These are phyloP conservation scores for Lolium rigidum DNA, from an alignment of 176 grass and related monocot genomes.

Conservation along the genomic window DNA sequence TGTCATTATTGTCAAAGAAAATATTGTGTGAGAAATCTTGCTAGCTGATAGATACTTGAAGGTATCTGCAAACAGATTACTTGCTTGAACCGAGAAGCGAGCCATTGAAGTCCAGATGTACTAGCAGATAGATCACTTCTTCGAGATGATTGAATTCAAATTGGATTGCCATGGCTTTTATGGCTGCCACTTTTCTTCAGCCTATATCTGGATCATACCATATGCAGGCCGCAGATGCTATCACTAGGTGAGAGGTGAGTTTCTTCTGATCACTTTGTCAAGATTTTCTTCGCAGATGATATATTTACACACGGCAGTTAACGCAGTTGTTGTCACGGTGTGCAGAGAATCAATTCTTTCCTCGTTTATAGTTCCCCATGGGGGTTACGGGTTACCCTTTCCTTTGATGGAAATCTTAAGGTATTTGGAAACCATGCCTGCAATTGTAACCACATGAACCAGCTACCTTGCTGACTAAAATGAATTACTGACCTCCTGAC, in stretches of 20 bases:
- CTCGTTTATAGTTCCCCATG: not conserved
- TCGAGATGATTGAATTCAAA: not conserved
- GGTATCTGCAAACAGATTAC: slow-evolving; percentile 22
- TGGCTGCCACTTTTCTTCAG: not conserved
- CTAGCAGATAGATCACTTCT: not conserved
- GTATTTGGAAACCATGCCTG: not conserved
- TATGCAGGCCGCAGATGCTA: too few relatives aligned
- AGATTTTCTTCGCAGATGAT: not conserved
- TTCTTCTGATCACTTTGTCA: not conserved
- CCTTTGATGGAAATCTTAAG: slow-evolving; percentile 27
- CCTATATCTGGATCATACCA: not conserved
- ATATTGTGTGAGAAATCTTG: not conserved
- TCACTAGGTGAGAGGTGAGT: not conserved
- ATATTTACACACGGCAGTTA: not conserved
- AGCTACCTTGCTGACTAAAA: slow-evolving; percentile 11
- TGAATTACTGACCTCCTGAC: not conserved
- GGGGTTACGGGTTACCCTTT: not conserved
- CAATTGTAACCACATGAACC: slow-evolving; percentile 21
- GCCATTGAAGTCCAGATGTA: not conserved
- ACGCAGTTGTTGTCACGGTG: slow-evolving; percentile 13
- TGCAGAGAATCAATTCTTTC: not conserved
- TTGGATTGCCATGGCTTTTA: not conserved
- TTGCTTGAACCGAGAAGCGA: not conserved
- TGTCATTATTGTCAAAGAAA: slow-evolving; percentile 3
- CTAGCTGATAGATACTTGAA: not conserved